Conservation (phyloP, 2,329 filamentous ascomycete species). For the Fusarium burgessii region DNA sequence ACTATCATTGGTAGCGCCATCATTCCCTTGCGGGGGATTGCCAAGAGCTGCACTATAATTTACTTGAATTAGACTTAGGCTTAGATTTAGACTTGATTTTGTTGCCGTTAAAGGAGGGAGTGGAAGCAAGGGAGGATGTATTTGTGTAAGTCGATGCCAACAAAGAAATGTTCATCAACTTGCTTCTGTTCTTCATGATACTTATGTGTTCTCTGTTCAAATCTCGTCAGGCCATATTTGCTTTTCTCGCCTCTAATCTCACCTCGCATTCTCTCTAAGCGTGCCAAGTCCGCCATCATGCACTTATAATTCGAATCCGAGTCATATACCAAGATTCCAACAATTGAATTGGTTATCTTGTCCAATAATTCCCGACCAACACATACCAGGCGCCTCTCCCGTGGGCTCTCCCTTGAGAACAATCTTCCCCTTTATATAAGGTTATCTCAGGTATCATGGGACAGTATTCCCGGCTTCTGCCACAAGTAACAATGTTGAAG, state of each 20-base stretch:
- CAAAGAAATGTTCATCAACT: not conserved
- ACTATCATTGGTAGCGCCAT: not conserved
- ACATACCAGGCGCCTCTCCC: constrained; percentile 30
- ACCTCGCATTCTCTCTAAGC: not conserved
- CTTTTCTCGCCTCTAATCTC: not conserved
- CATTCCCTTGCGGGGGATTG: not conserved
- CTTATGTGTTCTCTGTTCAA: not conserved
- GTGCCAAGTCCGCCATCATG: not conserved
- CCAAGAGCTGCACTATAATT: not conserved
- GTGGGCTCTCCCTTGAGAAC: constrained; percentile 15
- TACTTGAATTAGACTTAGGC: constrained; percentile 4
- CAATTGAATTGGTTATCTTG: not conserved
- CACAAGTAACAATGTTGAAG: constrained; percentile 28
- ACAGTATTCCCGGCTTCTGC: constrained; percentile 5
- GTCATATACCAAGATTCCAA: constrained; percentile 16
- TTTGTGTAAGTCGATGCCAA: constrained; percentile 10
- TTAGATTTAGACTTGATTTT: constrained; percentile 17
- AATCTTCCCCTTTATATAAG: constrained; percentile 5
- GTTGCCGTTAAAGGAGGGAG: not conserved
- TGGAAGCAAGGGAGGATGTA: constrained; percentile 12
- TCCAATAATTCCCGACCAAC: not conserved
- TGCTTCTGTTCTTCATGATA: not conserved
- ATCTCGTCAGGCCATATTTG: not conserved
- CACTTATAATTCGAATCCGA: not conserved
- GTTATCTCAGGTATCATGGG: not conserved